phyloP scores from a whole-genome alignment of 345 rosid genomes.

The Jatropha curcas region DNA sequence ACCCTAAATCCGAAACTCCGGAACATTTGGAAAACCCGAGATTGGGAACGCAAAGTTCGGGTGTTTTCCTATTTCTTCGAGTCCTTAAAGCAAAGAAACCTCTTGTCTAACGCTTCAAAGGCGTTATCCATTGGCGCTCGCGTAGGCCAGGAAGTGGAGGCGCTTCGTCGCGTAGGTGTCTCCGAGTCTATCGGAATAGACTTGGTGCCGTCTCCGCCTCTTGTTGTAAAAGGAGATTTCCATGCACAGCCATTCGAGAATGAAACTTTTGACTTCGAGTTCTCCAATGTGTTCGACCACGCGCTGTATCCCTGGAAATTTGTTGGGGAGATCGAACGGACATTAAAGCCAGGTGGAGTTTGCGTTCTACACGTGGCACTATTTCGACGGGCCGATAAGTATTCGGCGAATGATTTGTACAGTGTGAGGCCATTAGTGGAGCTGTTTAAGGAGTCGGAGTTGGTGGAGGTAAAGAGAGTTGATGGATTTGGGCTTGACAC shows the following conservation, averaged over 20 bases:
- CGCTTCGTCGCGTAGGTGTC: constrained; percentile 31
- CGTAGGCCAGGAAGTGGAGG: constrained; percentile 46
- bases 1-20: constrained; percentile 47
- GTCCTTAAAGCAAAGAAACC: constrained; percentile 22
- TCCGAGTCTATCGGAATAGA: constrained; percentile 40
- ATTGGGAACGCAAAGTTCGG: constrained; percentile 43
- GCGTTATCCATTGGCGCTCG: constrained; percentile 44
- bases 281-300: constrained; percentile 50
- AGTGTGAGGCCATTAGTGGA: constrained; percentile 33
- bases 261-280: constrained; percentile 40
- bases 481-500: constrained; percentile 49
- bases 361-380: constrained; percentile 43
- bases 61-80: constrained; percentile 35
- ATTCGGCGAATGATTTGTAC: constrained; percentile 42
- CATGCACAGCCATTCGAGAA: constrained; percentile 44
- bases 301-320: constrained; percentile 38
- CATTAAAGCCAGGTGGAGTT: constrained; percentile 37
- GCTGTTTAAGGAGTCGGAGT: constrained; percentile 32
- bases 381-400: constrained; percentile 39
- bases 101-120: constrained; percentile 29
- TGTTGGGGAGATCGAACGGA: constrained; percentile 46
- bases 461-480: constrained; percentile 29
- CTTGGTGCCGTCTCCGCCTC: constrained; percentile 42
- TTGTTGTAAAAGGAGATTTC: constrained; percentile 42
- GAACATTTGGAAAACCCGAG: constrained; percentile 40